Base-by-base conservation (phyloP, 2,329 filamentous ascomycete species). In the Sporothrix dimorphospora region DNA sequence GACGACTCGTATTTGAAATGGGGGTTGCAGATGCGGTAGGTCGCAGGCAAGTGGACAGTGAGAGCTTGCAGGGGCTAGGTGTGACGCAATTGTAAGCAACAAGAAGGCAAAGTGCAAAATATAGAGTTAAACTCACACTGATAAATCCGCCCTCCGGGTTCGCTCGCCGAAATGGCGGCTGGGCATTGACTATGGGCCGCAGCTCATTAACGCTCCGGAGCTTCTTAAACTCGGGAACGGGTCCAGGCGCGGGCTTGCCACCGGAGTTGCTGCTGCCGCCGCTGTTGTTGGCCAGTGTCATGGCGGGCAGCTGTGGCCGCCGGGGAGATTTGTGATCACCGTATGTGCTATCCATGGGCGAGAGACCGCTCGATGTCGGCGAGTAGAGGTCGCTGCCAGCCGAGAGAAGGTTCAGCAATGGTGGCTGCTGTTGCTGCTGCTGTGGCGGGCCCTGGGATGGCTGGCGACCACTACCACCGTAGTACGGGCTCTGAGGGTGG, bases 1-100 rank as follows among this genome's bases (percentile, higher is more conserved):
- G 96, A 98, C 19, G 96, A 98, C 81, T 99, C 96, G 83, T 99
- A 99, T 84, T 99, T 98, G 87, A 99, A 99, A 78, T 89, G 91
- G 3, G 94, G 94, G 80, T 99, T 99, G 85, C 96, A 99, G 81
- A 99, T 98, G 77, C 96, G 92, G 84, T 99, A 99, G 1, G 96
- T 98, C 5, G 94, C 92, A 19, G 96, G 95, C 24, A 99, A 86
- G 78, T 98, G 94, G 53, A 92, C 92, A 1, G 96, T 99, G 74
- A 99, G 87, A 65, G 96, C 95, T 91, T 98, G 95, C 67, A 99
- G 87, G 66, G 96, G 96, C 94, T 97, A 67, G 11, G 4, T 67
- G 19, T 6, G 16, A 69, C 38, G 7, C 8, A 21, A 16, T 51
- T 14, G 16, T 74, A 55, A 73, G 70, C 34, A 67, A 30, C 16